Base-by-base conservation (phyloP, 2,329 filamentous ascomycete genomes). In the Fusarium cyanostomum region DNA sequence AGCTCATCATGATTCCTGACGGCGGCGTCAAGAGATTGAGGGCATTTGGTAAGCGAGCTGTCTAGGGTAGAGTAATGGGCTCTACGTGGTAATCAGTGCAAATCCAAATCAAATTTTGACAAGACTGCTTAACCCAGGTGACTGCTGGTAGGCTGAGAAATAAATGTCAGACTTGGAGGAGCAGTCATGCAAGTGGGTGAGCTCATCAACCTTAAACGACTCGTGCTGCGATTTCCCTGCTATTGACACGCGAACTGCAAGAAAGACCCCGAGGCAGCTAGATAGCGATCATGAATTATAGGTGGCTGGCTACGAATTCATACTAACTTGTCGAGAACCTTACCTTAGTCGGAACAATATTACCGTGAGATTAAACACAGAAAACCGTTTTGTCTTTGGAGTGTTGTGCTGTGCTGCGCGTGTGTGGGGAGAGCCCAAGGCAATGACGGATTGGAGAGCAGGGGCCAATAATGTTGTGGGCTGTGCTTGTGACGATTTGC, bases 1-100 rank as follows among this genome's bases (percentile, higher is more conserved):
- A 96, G 84, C 81, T 98, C 74, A 91, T 92, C 30, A 95, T 97
- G 74, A 92, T 97, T 68, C 94, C 94, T 0, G 94, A 98, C 76
- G 94, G 94, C 30, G 94, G 94, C 21, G 91, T 97, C 3, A 97
- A 96, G 86, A 83, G 94, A 64, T 84, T 97, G 66, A 86, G 92
- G 51, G 74, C 71, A 31, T 76, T 76, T 70, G 76, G 76, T 18
- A 77, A 70, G 67, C 71, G 76, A 48, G 72, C 60, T 39, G 64
- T 54, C 26, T 70, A 71, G 66, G 55, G 58, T 59, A 34, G 18
- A 21, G 18, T 39, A 12, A 28, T 59, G 24, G 49, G 54, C 52
- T 42, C 27, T 28, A 11, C 30, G 42, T 46, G 28, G 24, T 33
- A 26, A 58, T 50, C 26, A 39, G 46, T 42, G 48, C 37, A 44